phyloP scores from a whole-genome alignment of 2,329 filamentous ascomycete species.

The Diaporthe ampelina region DNA sequence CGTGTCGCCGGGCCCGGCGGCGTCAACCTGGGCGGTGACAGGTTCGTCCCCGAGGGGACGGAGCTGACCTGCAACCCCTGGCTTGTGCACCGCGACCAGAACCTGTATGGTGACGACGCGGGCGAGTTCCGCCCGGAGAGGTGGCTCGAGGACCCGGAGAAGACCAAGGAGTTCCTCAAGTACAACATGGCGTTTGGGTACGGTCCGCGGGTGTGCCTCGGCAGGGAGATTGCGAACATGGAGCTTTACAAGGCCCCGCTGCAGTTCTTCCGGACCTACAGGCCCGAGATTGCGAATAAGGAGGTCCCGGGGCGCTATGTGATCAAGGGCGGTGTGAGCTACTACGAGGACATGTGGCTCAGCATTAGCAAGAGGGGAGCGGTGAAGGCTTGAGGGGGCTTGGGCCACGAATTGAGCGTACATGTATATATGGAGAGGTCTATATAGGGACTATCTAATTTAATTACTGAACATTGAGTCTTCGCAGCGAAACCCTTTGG shows the following conservation, averaged over 20 bases:
- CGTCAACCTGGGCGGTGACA: slow-evolving; percentile 45
- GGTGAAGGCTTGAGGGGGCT: background rate
- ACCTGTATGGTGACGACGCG: slow-evolving; percentile 68
- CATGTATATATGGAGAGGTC: slow-evolving; percentile 36
- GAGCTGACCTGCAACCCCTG: slow-evolving; percentile 56
- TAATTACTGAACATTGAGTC: background rate
- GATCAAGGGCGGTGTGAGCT: slow-evolving; percentile 58
- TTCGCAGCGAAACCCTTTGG: background rate
- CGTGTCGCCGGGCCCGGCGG: slow-evolving; percentile 55
- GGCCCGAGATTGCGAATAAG: slow-evolving; percentile 48
- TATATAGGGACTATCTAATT: background rate
- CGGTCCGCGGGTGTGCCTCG: slow-evolving; percentile 67
- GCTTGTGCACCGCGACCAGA: slow-evolving; percentile 72
- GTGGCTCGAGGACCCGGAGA: slow-evolving; percentile 57
- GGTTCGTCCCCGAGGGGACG: slow-evolving; percentile 40
- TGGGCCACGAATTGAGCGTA: background rate
- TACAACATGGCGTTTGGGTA: slow-evolving; percentile 66
- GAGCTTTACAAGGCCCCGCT: slow-evolving; percentile 58
- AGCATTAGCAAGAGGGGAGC: slow-evolving; percentile 43
- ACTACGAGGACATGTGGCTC: slow-evolving; percentile 57
- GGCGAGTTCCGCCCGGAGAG: slow-evolving; percentile 63
- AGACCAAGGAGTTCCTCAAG: slow-evolving; percentile 57
- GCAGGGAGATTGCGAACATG: slow-evolving; percentile 59
- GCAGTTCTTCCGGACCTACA: slow-evolving; percentile 58
- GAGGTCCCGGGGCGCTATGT: slow-evolving; percentile 52